Evolutionary conservation across 2,329 filamentous ascomycete genomes (phyloP), one percentile per base, ranked within the genome.

Genomic region (Exserohilum rostratum): DNA sequence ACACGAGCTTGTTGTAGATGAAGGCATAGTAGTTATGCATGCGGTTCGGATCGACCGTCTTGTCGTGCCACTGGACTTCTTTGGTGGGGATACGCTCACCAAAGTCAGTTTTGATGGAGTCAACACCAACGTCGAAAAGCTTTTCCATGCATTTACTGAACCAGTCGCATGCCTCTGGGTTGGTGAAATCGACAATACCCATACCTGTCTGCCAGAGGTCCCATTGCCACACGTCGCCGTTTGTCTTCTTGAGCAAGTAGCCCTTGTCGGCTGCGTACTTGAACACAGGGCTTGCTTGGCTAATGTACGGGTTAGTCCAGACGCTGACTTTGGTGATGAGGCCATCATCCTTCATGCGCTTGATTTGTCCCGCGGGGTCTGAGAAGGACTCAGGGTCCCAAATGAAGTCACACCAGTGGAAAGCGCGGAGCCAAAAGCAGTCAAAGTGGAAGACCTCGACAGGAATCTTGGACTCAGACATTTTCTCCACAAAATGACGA

Each of bases 21-120:
- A 88, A 87, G n/a, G 88, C 82, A 71, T 90, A 91, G 77, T 85
- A 90, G 74, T 91, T 91, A 76, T 90, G 89, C 88, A 91, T 91
- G 64, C 83, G 83, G 46, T 78, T 78, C 1, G 87, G 82, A 62
- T 90, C 86, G n/a, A 79, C 69, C 5, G 77, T 78, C 43, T 77
- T 67, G 62, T 90, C 86, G 66, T 84, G 78, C 82, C 87, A 91
- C 60, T 83, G 79, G 5, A 90, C 83, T 61, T 88, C 85, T 44
- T 82, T 79, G 5, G 82, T 83, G 0, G 88, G 88, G 49, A 91
- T 87, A 22, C 88, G 82, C 76, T 91, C 88, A 50, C 87, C 88
- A 71, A 91, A 91, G 68, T 91, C 88, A 6, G 88, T 90, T 76
- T 91, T 91, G 79, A 91, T 85, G 53, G 83, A 82, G 70, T 91